Percentiles rank a stretch among this genome's conserved stretches.
phyloP scores from a whole-genome alignment of 306 rosid species.

The Prinsepia uniflora region DNA sequence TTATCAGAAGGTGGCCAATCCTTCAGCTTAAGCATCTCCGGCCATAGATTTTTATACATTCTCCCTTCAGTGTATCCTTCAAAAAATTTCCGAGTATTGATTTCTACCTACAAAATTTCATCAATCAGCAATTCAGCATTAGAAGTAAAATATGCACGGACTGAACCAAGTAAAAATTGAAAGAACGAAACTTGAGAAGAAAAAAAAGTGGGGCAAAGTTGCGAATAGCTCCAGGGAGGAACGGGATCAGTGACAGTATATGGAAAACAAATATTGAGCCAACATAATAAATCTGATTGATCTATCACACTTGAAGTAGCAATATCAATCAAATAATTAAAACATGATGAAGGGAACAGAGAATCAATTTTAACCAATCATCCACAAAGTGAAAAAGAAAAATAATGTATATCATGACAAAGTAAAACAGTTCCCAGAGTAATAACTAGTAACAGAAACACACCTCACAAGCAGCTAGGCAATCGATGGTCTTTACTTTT shows the following conservation, averaged over 20 bases:
- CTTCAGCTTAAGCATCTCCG: conserved; percentile 89
- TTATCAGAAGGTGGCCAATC: conserved; percentile 94
- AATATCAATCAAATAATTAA: too few relatives aligned
- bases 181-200: conserved; percentile 7
- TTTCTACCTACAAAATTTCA: conserved; percentile 62
- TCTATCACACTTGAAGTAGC: neutral
- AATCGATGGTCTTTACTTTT: conserved; percentile 80
- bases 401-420: neutral
- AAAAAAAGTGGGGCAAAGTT: neutral
- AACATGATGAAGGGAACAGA: too few relatives aligned
- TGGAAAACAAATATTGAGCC: neutral
- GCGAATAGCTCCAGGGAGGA: neutral
- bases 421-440: conserved; percentile 12
- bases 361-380: too few relatives aligned
- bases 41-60: conserved; percentile 66
- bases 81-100: conserved; percentile 56
- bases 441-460: conserved; percentile 12
- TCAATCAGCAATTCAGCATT: conserved; percentile 8
- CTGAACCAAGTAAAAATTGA: conserved; percentile 11
- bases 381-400: too few relatives aligned
- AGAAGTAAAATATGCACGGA: conserved; percentile 10
- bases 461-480: conserved; percentile 89
- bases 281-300: neutral
- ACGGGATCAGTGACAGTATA: neutral
- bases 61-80: conserved; percentile 74